These are phyloP conservation scores for Petunia secreta DNA, from an alignment of 257 asterid species.

Conservation along the genomic window DNA sequence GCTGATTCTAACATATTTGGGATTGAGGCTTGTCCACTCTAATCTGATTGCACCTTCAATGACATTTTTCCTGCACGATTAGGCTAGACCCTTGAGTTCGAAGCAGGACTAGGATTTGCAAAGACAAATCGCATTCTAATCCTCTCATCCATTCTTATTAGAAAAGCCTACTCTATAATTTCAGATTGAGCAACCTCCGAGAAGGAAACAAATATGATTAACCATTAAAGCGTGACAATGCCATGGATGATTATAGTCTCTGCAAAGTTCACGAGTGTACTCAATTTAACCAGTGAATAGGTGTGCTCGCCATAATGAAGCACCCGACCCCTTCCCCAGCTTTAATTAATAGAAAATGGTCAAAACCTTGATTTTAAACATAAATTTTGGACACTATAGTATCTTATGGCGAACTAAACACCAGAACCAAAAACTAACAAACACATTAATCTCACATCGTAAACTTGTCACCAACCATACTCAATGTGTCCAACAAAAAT, in stretches of 20 bases:
- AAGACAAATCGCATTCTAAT: not conserved
- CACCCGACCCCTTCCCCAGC: not conserved
- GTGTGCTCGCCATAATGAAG: not conserved
- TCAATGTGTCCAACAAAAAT: not conserved
- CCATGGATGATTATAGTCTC: no score
- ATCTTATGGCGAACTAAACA: not conserved
- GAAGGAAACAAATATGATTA: no score
- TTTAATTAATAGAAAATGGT: not conserved
- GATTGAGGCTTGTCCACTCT: no score
- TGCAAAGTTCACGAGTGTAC: no score
- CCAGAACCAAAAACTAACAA: not conserved
- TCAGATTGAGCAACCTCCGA: not conserved
- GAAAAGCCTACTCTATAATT: not conserved
- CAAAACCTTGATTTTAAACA: not conserved
- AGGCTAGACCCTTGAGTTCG: no score
- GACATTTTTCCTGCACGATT: no score
- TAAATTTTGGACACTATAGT: not conserved
- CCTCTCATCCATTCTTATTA: not conserved
- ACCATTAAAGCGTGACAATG: no score
- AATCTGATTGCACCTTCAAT: no score
- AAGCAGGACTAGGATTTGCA: not conserved
- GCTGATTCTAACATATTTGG: no score
- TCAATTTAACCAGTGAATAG: not conserved
- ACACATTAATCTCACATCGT: not conserved
- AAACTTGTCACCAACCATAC: not conserved